These are phyloP conservation scores for Alternaria alternata DNA, from an alignment of 2,329 filamentous ascomycete genomes.

Conservation along the genomic window DNA sequence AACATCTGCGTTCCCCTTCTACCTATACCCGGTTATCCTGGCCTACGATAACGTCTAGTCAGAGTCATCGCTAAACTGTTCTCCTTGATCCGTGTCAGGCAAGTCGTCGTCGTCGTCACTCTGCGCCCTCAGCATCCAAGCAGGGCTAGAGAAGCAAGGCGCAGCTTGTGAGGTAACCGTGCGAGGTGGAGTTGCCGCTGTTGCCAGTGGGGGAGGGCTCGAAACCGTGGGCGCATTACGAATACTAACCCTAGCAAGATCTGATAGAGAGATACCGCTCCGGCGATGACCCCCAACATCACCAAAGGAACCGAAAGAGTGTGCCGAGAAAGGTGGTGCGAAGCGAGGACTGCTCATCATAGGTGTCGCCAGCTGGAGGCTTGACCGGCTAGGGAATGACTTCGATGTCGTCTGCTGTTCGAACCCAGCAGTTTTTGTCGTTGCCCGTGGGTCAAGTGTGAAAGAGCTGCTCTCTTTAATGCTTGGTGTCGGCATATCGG, in stretches of 20 bases:
- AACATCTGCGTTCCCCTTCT: neutral
- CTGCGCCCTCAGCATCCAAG: neutral
- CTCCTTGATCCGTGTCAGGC: neutral
- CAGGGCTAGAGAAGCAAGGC: neutral
- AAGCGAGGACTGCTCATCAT: neutral
- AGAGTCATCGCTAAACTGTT: neutral
- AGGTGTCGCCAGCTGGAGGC: neutral
- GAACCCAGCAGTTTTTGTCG: neutral
- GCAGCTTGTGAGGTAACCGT: neutral
- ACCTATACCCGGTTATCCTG: neutral
- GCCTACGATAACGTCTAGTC: neutral
- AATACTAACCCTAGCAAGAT: neutral
- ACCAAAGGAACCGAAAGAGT: neutral
- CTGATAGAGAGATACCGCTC: neutral
- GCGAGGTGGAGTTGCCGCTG: neutral
- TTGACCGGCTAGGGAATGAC: neutral
- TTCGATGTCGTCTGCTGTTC: neutral
- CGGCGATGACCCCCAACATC: neutral
- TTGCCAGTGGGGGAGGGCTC: neutral
- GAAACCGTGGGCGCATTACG: neutral
- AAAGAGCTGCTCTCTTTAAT: neutral
- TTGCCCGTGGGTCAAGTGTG: neutral
- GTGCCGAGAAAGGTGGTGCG: neutral
- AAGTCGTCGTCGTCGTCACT: neutral
- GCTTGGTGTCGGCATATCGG: too few relatives aligned